Percentiles rank a stretch among this genome's conserved stretches.
Evolutionary conservation across 805 yeast species (phyloP).

Genomic region (Blastobotrys attinorum): DNA sequence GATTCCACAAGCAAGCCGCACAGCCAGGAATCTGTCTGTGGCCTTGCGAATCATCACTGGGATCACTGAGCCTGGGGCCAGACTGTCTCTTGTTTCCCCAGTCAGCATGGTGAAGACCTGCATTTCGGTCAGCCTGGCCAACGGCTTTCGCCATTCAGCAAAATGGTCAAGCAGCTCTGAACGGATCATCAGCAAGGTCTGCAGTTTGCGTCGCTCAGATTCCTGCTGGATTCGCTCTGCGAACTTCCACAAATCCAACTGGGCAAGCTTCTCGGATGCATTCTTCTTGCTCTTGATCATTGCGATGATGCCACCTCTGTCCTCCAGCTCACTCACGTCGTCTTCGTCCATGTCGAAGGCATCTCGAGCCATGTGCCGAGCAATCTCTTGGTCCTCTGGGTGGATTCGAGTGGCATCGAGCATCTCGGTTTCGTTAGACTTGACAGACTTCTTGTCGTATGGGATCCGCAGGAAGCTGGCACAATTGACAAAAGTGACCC

Average conservation of each 20-base stretch:
- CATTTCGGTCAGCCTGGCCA: conserved; percentile 52
- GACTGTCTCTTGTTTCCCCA: conserved; percentile 69
- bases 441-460: conserved; percentile 47
- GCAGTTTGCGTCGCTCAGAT: conserved; percentile 58
- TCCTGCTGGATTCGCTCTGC: conserved; percentile 77
- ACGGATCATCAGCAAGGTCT: conserved; percentile 74
- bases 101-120: conserved; percentile 86
- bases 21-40: conserved; percentile 37
- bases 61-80: conserved; percentile 60
- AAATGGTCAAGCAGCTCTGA: conserved; percentile 83
- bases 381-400: conserved; percentile 95
- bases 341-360: conserved; percentile 95
- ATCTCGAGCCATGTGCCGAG: conserved; percentile 96
- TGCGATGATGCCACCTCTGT: conserved; percentile 73
- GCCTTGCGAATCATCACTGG: conserved; percentile 70
- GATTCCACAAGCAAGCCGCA: conserved; percentile 49
- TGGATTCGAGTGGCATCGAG: conserved; percentile 94
- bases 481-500: conserved; percentile 81
- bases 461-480: conserved; percentile 84
- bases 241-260: conserved; percentile 81
- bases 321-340: conserved; percentile 71
- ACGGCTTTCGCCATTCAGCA: conserved; percentile 73
- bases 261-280: conserved; percentile 70
- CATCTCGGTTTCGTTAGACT: conserved; percentile 52
- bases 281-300: not conserved